Base-by-base conservation (phyloP, 441 rosid species). In the Syzygium syzygioides region DNA sequence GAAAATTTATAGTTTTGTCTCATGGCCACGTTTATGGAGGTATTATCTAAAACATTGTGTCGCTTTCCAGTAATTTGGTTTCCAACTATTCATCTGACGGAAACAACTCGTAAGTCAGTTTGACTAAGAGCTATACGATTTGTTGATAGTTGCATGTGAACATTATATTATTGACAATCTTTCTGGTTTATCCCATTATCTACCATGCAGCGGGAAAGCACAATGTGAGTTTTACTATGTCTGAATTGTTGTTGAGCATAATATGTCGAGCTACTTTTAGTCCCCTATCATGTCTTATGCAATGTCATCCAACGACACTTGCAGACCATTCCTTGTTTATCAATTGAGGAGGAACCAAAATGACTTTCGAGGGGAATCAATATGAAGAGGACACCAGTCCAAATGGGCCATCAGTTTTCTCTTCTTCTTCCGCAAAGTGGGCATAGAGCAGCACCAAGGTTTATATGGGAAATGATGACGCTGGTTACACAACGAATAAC, bases 401-500 rank as follows among this genome's bases (percentile, higher is more conserved):
- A 0, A 9, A 55, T 8, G 96, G 96, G 54, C 45, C 88, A 41
- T 92, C 99, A 19, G n/a, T 7, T 86, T 97, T 94, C 85, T 11
- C 86, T 55, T 20, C 86, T 59, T 55, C 87, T 83, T 68, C 87
- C 15, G 91, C 87, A 48, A 92, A 28, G 57, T 97, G 98, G 99
- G 99, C 92, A 64, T 95, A 92, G 54, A 98, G 99, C 85, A 98
- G 96, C 86, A 92, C 96, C 4, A 99, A 98, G 68, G 20, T 20
- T 87, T 95, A 87, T 86, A 8, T 94, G 89, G 93, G 89, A 55
- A 76, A 88, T 0, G 91, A 18, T 0, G 0, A 0, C 0, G 94
- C 90, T 30, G 1, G 0, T 53, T 97, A 87, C 87, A 7, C n/a
- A 68, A 92, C 94, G 6, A 26, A 37, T 62, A 93, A 93, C 87